Base-by-base conservation (phyloP, 306 rosid genomes). In the Medicago arabica region DNA sequence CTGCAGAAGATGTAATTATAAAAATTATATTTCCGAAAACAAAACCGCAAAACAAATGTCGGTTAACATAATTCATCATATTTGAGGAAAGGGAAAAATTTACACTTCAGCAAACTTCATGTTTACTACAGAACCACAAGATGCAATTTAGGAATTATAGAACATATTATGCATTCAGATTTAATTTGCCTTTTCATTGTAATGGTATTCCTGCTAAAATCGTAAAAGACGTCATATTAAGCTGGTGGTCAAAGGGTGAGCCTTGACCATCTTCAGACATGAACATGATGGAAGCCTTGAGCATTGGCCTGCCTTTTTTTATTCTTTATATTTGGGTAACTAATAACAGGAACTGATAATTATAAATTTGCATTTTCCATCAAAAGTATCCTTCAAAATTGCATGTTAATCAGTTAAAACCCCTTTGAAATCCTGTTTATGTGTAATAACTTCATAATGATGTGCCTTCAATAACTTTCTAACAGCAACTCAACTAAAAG, bases 1-100 rank as follows among this genome's bases (percentile, higher is more conserved):
- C 99, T 95, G 92, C 80, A 81, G 82, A 73, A 85, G 75, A 44
- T 47, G 75, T 62, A 71, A 70, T 80, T 36, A 34, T 55, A 82
- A 71, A 15, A 62, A 12, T 38, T 38, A 41, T 49, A 58, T 3
- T 46, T 47, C 54, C 40, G 2, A 39, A 77, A 81, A 60, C 8
- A 28, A 18, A 18, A 69, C 14, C 17, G 5, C 62, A 9, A 57
- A 57, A 21, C 15, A 10, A 51, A 18, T 59, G 76, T 17, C 50
- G 4, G 4, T 28, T 28, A 60, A 49, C 28, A 72, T 67, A 61
- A 38, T 53, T 73, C 62, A 57, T 71, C 69, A 21, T 38, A 72
- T 58, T 38, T 38, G 60, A 78, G 55, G 62, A 51, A 49, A 38
- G 75, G 25, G 8, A 25, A 60, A 63, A 38, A 49, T 58, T 1